Conservation (phyloP, 2,329 filamentous ascomycete species). For the Clarireedia monteithiana region DNA sequence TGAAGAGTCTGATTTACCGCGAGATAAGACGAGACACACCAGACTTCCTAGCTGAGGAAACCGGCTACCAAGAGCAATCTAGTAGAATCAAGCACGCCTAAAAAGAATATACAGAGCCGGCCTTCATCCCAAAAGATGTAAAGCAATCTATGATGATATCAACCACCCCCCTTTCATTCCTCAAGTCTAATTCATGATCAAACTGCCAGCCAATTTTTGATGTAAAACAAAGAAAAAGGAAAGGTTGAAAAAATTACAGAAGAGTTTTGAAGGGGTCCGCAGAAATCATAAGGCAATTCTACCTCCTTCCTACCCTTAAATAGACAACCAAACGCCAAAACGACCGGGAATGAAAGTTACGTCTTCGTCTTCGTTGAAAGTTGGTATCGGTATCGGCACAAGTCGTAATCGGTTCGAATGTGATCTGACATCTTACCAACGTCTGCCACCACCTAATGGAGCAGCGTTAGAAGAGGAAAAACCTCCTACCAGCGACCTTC, state of each 20-base stretch:
- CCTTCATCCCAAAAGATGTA: conserved; percentile 3
- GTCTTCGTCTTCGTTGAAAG: conserved; percentile 11
- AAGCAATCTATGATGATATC: conserved; percentile 11
- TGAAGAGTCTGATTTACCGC: background rate
- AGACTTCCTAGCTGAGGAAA: background rate
- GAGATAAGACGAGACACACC: background rate
- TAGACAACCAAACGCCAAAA: conserved; percentile 26
- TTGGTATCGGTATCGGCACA: conserved; percentile 12
- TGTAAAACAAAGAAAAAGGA: conserved; percentile 10
- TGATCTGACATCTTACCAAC: conserved; percentile 40
- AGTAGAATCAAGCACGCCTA: background rate
- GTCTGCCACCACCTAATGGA: conserved; percentile 46
- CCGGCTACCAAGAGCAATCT: conserved; percentile 4
- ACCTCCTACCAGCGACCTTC: conserved; percentile 35
- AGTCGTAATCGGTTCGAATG: conserved; percentile 10
- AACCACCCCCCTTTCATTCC: background rate
- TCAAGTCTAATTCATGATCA: conserved; percentile 5
- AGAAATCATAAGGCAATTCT: conserved; percentile 21
- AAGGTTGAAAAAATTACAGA: conserved; percentile 18
- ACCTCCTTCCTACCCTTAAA: conserved; percentile 18
- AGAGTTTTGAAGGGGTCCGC: conserved; percentile 12
- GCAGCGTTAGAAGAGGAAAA: conserved; percentile 51
- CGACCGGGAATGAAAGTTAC: conserved; percentile 25
- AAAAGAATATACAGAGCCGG: conserved; percentile 4
- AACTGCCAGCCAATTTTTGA: conserved; percentile 18